These are phyloP conservation scores for Amoebophrya sp. DNA, from an alignment of 169 alveolate genomes.

Conservation along the genomic window DNA sequence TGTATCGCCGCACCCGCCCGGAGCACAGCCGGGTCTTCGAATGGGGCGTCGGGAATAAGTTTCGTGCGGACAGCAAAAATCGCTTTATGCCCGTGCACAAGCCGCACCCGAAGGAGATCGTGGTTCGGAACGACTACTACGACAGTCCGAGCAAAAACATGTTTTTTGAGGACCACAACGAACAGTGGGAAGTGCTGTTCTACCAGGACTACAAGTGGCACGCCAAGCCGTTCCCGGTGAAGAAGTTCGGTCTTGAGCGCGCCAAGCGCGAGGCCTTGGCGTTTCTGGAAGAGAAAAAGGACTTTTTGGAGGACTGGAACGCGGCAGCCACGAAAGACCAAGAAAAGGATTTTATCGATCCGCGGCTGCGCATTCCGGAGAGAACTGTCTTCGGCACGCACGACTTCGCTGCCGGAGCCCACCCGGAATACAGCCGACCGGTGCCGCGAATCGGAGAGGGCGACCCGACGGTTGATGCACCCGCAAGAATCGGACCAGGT, in stretches of 20 bases:
- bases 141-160: background rate
- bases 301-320: too few species aligned
- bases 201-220: conserved; percentile 36
- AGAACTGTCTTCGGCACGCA: background rate
- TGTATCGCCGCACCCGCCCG: background rate
- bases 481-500: too few species aligned
- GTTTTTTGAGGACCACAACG: conserved; percentile 32
- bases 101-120: conserved; percentile 18
- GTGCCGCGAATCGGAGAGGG: background rate
- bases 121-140: background rate
- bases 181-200: conserved; percentile 45
- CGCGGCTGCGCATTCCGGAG: background rate
- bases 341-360: too few species aligned
- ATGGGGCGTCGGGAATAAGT: conserved; percentile 9
- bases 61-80: background rate
- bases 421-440: background rate
- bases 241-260: conserved; percentile 35
- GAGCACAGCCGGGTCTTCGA: background rate
- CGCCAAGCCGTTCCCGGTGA: conserved; percentile 47
- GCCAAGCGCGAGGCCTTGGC: conserved; percentile 38
- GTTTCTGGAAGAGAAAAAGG: conserved; percentile 36
- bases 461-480: too few species aligned
- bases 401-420: background rate
- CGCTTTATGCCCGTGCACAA: conserved; percentile 12
- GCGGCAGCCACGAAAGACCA: too few species aligned